Evolutionary conservation across 2,329 filamentous ascomycete genomes (phyloP).

Genomic region (Leptosphaerulina australis): DNA sequence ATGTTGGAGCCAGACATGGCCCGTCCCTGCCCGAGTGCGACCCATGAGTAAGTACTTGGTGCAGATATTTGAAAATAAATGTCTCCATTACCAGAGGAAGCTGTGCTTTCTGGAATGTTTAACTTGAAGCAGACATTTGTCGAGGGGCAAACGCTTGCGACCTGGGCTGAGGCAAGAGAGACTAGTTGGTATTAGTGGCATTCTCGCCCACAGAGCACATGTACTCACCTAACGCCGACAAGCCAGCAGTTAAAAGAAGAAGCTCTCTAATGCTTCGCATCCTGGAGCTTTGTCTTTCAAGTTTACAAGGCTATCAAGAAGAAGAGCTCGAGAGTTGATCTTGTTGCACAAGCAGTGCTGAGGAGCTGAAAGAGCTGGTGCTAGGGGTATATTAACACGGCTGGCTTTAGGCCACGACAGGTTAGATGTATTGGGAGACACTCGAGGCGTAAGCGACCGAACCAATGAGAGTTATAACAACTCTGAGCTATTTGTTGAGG

Average conservation of each 20-base stretch:
- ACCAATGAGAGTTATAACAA: conserved; percentile 8
- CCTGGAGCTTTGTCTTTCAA: conserved; percentile 7
- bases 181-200: conserved; percentile 31
- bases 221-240: conserved; percentile 38
- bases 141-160: conserved; percentile 36
- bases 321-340: neutral
- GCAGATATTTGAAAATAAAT: conserved; percentile 65
- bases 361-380: conserved; percentile 10
- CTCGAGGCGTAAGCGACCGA: conserved; percentile 8
- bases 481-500: conserved; percentile 2
- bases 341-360: neutral
- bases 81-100: conserved; percentile 58
- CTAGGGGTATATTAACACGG: conserved; percentile 15
- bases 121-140: conserved; percentile 56
- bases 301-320: neutral
- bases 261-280: conserved; percentile 22
- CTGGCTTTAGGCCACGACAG: conserved; percentile 8
- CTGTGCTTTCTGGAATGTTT: conserved; percentile 61
- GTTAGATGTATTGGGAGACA: conserved; percentile 3
- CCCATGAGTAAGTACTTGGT: conserved; percentile 60
- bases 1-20: conserved; percentile 63
- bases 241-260: conserved; percentile 23
- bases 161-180: conserved; percentile 37
- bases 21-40: conserved; percentile 62
- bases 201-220: neutral